These are phyloP conservation scores for Lodderomyces elongisporus DNA, from an alignment of 1,139 yeast genomes.

Conservation along the genomic window DNA sequence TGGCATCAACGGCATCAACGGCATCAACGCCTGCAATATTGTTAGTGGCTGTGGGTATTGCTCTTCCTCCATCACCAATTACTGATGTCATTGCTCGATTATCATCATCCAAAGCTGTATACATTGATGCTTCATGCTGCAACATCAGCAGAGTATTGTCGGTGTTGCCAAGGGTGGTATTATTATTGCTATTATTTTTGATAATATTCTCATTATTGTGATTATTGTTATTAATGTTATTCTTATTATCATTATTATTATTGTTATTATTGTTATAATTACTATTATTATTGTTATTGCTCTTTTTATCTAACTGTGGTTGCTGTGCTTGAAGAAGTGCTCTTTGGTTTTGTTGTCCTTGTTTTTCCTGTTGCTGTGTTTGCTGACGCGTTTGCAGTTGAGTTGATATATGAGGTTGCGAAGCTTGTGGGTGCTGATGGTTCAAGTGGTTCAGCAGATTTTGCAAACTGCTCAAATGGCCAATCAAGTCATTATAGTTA, in stretches of 20 bases:
- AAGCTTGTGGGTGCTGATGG: neutral
- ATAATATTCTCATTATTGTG: neutral
- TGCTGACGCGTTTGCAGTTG: slow-evolving; percentile 10
- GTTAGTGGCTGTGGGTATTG: no score
- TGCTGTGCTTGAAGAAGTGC: neutral
- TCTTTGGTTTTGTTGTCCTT: slow-evolving; percentile 1
- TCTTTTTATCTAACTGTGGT: no score
- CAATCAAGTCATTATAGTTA: slow-evolving; percentile 8
- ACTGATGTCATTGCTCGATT: no score
- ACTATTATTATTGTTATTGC: no score
- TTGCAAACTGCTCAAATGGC: slow-evolving; percentile 6
- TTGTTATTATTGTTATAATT: no score
- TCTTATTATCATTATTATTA: no score
- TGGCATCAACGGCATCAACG: slow-evolving; percentile 17
- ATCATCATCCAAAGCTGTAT: slow-evolving; percentile 4
- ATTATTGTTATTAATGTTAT: slow-evolving; percentile 28
- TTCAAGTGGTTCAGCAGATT: neutral
- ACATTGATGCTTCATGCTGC: slow-evolving; percentile 3
- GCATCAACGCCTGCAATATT: neutral
- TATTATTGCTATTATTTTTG: neutral
- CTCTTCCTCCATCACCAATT: no score
- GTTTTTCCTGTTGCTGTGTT: slow-evolving; percentile 22
- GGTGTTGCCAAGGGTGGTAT: slow-evolving; percentile 1
- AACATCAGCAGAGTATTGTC: neutral
- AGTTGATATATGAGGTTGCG: slow-evolving; percentile 16